Conservation (phyloP, 1,139 yeast species). For the Kurtzmaniella quercitrusa region DNA sequence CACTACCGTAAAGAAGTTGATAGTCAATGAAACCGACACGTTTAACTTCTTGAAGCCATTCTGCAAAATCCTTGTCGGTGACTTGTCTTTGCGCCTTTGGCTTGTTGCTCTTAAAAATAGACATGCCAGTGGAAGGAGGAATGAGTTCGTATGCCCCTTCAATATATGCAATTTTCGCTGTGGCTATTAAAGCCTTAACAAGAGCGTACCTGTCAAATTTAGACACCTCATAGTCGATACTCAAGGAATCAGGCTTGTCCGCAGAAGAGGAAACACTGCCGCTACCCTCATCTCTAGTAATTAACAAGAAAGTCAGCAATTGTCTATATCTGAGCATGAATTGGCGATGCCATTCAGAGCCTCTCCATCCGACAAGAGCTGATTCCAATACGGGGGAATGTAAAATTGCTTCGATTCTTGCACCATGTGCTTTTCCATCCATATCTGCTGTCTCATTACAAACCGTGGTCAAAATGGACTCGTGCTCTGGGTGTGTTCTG, state of each 20-base stretch:
- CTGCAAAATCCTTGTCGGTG: slow-evolving; percentile 42
- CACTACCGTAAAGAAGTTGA: slow-evolving; percentile 44
- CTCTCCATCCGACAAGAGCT: slow-evolving; percentile 43
- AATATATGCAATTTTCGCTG: slow-evolving; percentile 47
- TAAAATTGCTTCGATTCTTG: slow-evolving; percentile 49
- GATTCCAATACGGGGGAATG: slow-evolving; percentile 44
- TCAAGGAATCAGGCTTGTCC: slow-evolving; percentile 31
- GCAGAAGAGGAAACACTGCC: slow-evolving; percentile 40
- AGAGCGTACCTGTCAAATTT: slow-evolving; percentile 44
- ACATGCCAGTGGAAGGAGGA: slow-evolving; percentile 35
- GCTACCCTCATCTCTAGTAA: slow-evolving; percentile 45
- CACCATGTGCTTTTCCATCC: slow-evolving; percentile 57
- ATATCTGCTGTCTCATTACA: slow-evolving; percentile 47
- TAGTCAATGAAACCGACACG: slow-evolving; percentile 24
- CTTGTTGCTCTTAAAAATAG: slow-evolving; percentile 34
- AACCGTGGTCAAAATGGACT: slow-evolving; percentile 51
- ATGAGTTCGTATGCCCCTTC: slow-evolving; percentile 49
- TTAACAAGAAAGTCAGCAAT: slow-evolving; percentile 39
- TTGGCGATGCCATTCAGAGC: slow-evolving; percentile 31
- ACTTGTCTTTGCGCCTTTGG: slow-evolving; percentile 42
- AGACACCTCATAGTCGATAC: slow-evolving; percentile 38
- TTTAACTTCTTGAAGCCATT: slow-evolving; percentile 37
- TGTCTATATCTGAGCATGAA: slow-evolving; percentile 38
- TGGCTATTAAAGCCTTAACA: slow-evolving; percentile 34
- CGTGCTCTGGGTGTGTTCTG: slow-evolving; percentile 32